These are phyloP conservation scores for Leucosporidium creatinivorum DNA, from an alignment of 768 basidiomycete genomes.

Conservation along the genomic window DNA sequence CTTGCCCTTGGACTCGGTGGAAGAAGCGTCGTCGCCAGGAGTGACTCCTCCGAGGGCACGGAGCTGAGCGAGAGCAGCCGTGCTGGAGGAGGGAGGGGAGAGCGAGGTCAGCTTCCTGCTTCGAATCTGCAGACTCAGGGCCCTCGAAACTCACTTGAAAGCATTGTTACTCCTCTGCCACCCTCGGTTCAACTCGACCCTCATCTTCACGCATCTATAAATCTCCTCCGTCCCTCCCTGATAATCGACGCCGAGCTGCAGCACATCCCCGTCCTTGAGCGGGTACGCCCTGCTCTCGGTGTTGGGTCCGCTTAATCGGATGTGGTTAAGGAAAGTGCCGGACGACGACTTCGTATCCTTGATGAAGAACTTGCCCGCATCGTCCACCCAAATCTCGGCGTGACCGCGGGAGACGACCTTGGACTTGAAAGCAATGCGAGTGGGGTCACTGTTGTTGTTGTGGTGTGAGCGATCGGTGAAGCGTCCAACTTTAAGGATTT, in stretches of 20 bases:
- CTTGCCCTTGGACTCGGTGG: conserved; percentile 11
- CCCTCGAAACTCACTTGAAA: conserved; percentile 62
- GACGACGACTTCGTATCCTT: conserved; percentile 81
- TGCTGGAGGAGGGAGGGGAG: conserved; percentile 35
- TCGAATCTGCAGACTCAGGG: too few relatives aligned
- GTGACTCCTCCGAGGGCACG: conserved; percentile 42
- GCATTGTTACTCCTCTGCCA: conserved; percentile 84
- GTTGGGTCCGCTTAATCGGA: conserved; percentile 74
- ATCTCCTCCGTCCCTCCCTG: conserved; percentile 96
- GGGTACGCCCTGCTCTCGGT: conserved; percentile 67
- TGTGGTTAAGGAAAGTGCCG: conserved; percentile 93
- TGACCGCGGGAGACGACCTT: conserved; percentile 93
- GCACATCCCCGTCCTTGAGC: conserved; percentile 84
- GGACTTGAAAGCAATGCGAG: conserved; percentile 86
- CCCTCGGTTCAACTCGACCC: conserved; percentile 78
- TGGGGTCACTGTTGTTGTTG: conserved; percentile 58
- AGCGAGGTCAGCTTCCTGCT: conserved; percentile 46
- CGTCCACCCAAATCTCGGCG: conserved; percentile 80
- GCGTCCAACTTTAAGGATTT: conserved; percentile 78
- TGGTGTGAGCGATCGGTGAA: conserved; percentile 80
- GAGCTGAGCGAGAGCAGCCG: conserved; percentile 69
- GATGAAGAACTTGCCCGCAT: conserved; percentile 61
- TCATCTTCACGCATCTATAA: conserved; percentile 93
- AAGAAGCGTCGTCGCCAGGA: conserved; percentile 16
- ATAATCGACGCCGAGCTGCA: conserved; percentile 95